Percentiles rank a stretch among this genome's conserved stretches.
Evolutionary conservation across 2,329 filamentous ascomycete species (phyloP).

Genomic region (Alternaria triticimaculans): DNA sequence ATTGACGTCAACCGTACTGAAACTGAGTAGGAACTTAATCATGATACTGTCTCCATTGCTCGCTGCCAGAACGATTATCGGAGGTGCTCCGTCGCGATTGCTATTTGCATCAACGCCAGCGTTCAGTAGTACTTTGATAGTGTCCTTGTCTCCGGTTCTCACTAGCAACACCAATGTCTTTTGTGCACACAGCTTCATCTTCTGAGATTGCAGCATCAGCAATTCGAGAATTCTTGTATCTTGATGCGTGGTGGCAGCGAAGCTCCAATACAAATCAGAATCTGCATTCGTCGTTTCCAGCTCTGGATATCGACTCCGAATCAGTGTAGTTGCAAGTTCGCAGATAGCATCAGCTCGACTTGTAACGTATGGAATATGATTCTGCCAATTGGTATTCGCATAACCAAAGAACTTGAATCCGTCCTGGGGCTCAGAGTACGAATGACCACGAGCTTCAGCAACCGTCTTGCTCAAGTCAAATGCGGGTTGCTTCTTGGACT

Average conservation of each 20-base stretch:
- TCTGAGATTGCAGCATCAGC: background rate
- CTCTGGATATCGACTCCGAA: background rate
- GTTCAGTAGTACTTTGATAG: background rate
- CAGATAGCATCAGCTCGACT: constrained; percentile 7
- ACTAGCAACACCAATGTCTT: too few species aligned
- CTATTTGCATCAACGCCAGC: background rate
- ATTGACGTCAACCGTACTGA: too few species aligned
- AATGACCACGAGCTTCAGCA: constrained; percentile 4
- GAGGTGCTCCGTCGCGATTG: background rate
- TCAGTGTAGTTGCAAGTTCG: constrained; percentile 4
- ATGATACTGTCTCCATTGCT: too few species aligned
- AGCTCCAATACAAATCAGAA: background rate
- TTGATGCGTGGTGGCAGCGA: background rate
- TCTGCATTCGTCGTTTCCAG: too few species aligned
- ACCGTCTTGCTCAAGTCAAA: constrained; percentile 21
- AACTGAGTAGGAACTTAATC: too few species aligned
- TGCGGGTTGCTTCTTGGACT: constrained; percentile 9
- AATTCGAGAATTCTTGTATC: constrained; percentile 2
- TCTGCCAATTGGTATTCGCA: constrained; percentile 20
- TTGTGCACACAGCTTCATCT: too few species aligned
- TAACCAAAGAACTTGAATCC: constrained; percentile 18
- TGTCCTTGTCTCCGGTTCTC: background rate
- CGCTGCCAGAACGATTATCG: background rate
- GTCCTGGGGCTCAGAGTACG: background rate
- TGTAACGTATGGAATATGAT: constrained; percentile 15